phyloP scores from a whole-genome alignment of 2,329 filamentous ascomycete species.

The Cordyceps pruinosa region DNA sequence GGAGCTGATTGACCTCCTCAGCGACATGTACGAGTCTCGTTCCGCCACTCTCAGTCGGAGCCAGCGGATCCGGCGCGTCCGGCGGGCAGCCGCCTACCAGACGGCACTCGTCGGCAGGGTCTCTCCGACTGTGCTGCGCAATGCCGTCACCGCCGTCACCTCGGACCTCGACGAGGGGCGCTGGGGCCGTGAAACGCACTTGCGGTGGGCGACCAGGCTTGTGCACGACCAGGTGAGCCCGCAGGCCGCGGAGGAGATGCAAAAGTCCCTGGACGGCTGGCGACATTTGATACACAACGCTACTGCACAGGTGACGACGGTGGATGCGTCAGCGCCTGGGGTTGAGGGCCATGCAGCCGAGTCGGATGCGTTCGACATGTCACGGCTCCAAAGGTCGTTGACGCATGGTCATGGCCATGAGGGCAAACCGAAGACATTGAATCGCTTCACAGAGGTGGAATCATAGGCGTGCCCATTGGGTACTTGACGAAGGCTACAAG shows the following conservation, averaged over 20 bases:
- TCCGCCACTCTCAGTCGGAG: constrained; percentile 24
- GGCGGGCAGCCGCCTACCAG: constrained; percentile 22
- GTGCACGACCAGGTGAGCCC: constrained; percentile 18
- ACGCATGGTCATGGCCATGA: neutral
- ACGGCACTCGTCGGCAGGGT: constrained; percentile 18
- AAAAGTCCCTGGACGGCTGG: constrained; percentile 20
- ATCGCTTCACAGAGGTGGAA: neutral
- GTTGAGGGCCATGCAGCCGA: no score
- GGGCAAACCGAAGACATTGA: neutral
- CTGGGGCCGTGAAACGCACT: constrained; percentile 24
- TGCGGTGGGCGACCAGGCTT: constrained; percentile 25
- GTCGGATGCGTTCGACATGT: neutral
- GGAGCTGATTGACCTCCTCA: constrained; percentile 25
- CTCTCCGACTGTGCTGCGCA: constrained; percentile 22
- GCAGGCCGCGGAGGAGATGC: constrained; percentile 16
- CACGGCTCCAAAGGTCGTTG: neutral
- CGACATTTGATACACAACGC: constrained; percentile 16
- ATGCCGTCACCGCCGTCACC: constrained; percentile 22
- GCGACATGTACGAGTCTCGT: constrained; percentile 23
- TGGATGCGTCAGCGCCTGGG: neutral
- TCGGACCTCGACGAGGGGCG: constrained; percentile 28
- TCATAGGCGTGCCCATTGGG: no score
- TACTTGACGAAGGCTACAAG: neutral
- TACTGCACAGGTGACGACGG: neutral
- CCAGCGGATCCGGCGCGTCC: constrained; percentile 24